Conservation (phyloP, 2,329 filamentous ascomycete species). For the Furcasterigmium sp. region DNA sequence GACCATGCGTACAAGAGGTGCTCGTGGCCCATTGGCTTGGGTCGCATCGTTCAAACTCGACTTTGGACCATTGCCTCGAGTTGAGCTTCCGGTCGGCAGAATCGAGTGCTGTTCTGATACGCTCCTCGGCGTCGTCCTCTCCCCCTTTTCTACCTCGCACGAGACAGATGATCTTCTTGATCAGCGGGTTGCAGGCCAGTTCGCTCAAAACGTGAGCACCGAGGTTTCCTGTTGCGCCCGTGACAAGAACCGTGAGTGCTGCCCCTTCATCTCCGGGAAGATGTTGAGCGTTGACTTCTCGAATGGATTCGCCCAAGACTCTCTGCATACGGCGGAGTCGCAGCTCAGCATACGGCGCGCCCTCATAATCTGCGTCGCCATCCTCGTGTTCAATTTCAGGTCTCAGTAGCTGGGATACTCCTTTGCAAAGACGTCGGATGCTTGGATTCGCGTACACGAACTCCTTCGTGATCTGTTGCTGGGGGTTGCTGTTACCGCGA, state of each 20-base stretch:
- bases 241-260: conserved; percentile 13
- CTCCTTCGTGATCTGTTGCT: conserved; percentile 5
- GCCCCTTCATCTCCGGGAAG: background rate
- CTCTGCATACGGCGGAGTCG: background rate
- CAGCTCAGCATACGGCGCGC: no score
- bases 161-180: conserved; percentile 14
- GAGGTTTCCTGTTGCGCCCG: conserved; percentile 15
- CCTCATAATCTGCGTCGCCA: background rate
- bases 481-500: background rate
- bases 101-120: background rate
- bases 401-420: background rate
- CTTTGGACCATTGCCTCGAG: background rate
- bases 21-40: background rate
- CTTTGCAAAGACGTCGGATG: background rate
- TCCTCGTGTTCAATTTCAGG: background rate
- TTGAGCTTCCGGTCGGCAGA: background rate
- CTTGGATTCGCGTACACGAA: conserved; percentile 12
- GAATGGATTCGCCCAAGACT: background rate
- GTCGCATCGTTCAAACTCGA: background rate
- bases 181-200: conserved; percentile 4
- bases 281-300: background rate
- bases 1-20: background rate
- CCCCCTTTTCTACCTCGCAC: conserved; percentile 3
- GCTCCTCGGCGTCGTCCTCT: conserved; percentile 4
- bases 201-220: conserved; percentile 12